Conservation (phyloP, 441 rosid genomes). For the Populus hybrid region DNA sequence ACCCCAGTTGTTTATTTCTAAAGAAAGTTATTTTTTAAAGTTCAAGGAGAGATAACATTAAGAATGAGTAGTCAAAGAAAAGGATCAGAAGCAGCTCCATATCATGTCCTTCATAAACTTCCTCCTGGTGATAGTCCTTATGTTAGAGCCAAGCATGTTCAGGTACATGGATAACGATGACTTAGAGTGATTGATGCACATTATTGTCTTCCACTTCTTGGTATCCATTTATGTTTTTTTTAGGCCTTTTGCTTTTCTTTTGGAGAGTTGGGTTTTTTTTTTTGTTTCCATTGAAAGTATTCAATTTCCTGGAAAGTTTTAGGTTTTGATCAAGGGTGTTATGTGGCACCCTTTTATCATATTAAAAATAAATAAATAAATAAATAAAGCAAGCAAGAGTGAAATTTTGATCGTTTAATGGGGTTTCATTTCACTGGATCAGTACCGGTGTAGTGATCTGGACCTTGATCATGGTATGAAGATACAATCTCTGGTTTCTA, state of each 20-base stretch:
- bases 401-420: not conserved
- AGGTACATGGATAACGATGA: slow-evolving; percentile 26
- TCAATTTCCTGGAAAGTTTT: not conserved
- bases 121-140: slow-evolving; percentile 70
- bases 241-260: no score
- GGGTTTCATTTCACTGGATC: not conserved
- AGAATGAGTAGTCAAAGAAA: slow-evolving; percentile 3
- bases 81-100: slow-evolving; percentile 3
- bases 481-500: not conserved
- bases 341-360: no score
- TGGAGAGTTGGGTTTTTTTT: no score
- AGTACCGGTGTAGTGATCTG: not conserved
- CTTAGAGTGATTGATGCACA: not conserved
- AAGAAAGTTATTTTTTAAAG: not conserved
- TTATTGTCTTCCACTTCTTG: not conserved
- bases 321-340: no score
- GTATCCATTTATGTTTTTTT: not conserved
- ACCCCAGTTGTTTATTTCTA: not conserved
- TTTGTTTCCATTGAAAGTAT: not conserved
- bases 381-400: not conserved
- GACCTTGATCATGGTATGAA: not conserved
- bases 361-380: no score
- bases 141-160: slow-evolving; percentile 61
- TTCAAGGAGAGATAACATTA: not conserved
- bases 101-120: slow-evolving; percentile 62